These are phyloP conservation scores for Leptodontidium sp. DNA, from an alignment of 2,329 filamentous ascomycete genomes.

Conservation along the genomic window DNA sequence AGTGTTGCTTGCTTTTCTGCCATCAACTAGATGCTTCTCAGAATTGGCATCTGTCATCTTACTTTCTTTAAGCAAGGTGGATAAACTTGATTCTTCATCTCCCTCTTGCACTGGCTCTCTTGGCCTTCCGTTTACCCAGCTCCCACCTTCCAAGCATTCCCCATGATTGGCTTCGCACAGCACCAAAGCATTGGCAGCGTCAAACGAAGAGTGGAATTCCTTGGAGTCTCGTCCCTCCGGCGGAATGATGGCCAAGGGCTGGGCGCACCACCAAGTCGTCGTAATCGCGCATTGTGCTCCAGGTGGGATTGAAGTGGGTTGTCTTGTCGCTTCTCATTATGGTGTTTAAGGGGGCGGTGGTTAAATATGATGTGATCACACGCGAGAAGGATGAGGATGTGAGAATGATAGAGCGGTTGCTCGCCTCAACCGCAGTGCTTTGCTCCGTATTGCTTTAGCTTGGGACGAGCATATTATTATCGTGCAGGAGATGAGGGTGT, in stretches of 20 bases:
- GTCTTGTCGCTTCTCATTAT: slow-evolving; percentile 1
- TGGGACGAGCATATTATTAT: background rate
- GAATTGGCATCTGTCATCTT: slow-evolving; percentile 18
- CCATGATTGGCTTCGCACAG: slow-evolving; percentile 5
- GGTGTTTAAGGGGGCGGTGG: background rate
- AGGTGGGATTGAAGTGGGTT: slow-evolving; percentile 1
- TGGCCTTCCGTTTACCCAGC: slow-evolving; percentile 1
- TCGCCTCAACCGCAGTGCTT: background rate
- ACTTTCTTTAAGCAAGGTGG: background rate
- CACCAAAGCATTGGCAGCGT: slow-evolving; percentile 5
- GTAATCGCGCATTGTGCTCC: slow-evolving; percentile 9
- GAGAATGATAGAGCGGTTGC: background rate
- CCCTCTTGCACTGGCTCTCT: background rate
- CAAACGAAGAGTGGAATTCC: slow-evolving; percentile 24
- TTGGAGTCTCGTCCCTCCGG: slow-evolving; percentile 21
- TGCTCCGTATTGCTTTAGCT: background rate
- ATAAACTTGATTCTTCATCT: slow-evolving; percentile 8
- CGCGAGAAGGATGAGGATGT: background rate
- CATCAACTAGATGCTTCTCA: background rate
- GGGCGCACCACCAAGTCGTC: slow-evolving; percentile 11
- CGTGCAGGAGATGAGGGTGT: background rate
- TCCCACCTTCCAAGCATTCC: background rate
- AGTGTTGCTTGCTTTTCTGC: slow-evolving; percentile 10
- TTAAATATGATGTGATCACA: slow-evolving; percentile 8
- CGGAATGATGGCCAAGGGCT: slow-evolving; percentile 27